Conservation (phyloP, 345 rosid genomes). For the Aegle marmelos region DNA sequence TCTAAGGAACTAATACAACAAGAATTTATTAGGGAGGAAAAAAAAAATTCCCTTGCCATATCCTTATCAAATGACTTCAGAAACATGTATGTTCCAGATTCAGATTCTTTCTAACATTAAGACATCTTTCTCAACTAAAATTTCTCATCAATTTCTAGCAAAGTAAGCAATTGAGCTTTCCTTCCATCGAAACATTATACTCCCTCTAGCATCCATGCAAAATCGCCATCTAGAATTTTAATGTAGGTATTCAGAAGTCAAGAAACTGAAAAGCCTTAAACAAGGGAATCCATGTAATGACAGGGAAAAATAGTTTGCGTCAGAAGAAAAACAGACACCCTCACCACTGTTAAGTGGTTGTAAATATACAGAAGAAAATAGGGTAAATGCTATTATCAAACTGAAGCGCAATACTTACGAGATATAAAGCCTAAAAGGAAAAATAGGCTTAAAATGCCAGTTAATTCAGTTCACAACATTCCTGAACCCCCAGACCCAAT, state of each 20-base stretch:
- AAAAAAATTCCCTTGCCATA: not conserved
- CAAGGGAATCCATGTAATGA: not conserved
- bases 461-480: not conserved
- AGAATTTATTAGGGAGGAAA: not conserved
- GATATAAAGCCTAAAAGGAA: not conserved
- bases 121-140: not conserved
- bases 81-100: not conserved
- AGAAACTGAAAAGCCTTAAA: not conserved
- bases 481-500: not conserved
- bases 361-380: not conserved
- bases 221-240: no score
- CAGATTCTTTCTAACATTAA: not conserved
- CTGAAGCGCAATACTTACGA: not conserved
- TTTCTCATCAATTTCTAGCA: not conserved
- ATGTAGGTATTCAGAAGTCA: not conserved
- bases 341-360: not conserved
- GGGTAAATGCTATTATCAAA: not conserved
- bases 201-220: no score
- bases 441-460: not conserved
- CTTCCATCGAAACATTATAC: not conserved
- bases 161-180: not conserved
- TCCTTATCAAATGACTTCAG: not conserved
- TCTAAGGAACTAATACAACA: not conserved
- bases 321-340: not conserved
- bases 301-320: not conserved